Conservation (phyloP, 805 yeast genomes). For the Yamadazyma akitaensis region DNA sequence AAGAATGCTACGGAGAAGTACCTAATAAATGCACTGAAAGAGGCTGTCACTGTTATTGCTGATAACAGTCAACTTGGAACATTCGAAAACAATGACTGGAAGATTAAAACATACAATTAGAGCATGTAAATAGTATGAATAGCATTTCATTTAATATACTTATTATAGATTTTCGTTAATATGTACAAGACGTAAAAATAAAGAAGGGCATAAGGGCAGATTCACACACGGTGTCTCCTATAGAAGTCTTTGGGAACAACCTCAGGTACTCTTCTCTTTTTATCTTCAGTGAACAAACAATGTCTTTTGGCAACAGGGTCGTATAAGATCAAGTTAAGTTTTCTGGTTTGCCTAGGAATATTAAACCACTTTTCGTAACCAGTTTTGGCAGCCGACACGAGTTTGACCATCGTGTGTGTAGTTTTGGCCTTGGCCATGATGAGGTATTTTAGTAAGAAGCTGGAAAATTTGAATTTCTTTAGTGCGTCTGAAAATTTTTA, state of each 20-base stretch:
- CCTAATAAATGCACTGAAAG: constrained; percentile 29
- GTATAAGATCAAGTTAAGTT: constrained; percentile 77
- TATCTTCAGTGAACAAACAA: constrained; percentile 84
- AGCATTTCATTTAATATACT: neutral
- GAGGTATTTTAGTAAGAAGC: neutral
- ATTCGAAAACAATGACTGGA: constrained; percentile 22
- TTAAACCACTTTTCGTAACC: constrained; percentile 80
- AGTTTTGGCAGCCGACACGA: constrained; percentile 86
- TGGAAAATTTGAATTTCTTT: constrained; percentile 4
- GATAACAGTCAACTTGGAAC: constrained; percentile 26
- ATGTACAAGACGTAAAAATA: constrained; percentile 5
- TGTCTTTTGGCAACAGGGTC: constrained; percentile 87
- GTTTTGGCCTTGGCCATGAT: constrained; percentile 57
- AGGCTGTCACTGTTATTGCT: constrained; percentile 46
- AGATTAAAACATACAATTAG: constrained; percentile 8
- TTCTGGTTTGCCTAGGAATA: constrained; percentile 77
- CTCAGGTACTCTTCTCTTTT: constrained; percentile 75
- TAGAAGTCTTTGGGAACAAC: constrained; percentile 33
- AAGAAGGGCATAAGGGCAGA: neutral
- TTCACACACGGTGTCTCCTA: constrained; percentile 23
- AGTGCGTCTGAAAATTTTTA: constrained; percentile 3
- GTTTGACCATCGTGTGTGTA: constrained; percentile 77
- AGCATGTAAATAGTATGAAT: constrained; percentile 1
- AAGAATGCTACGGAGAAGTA: constrained; percentile 66
- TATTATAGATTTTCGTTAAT: constrained; percentile 1